Evolutionary conservation across 371 early-diverging fungal genomes (phyloP), one percentile per base, ranked within the genome.

Genomic region (Lichtheimia hyalospora): DNA sequence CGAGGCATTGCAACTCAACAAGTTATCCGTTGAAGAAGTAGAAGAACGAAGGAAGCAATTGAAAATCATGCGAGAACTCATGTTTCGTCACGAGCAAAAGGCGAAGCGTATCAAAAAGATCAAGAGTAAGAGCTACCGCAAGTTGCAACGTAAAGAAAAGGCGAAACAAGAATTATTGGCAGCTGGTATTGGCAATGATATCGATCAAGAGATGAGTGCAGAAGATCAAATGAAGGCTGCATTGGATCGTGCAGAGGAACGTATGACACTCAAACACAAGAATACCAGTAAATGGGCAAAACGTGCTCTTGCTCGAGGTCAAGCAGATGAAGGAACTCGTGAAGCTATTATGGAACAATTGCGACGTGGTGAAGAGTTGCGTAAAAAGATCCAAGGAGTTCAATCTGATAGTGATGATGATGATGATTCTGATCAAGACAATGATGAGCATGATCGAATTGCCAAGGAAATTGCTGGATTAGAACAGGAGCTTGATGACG

Each of bases 241-340:
- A 44, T 63, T 79, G 44, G 81, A 81, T 46, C 84, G 97, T 44
- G 96, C 95, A 5, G 85, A 91, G 73, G 97, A 96, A 70, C 91
- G 98, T 27, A 92, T 97, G 89, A 84, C 96, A 3, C 74, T 95
- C 61, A 87, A 93, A 42, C 97, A 97, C 77, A 95, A 95, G 74
- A 93, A 92, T 64, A 93, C 90, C 0, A 89, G 95, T 61, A 94
- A 97, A 68, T 97, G 97, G 98, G 96, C 96, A 24, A 92, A 89
- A 64, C 82, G 87, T 25, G 85, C 93, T 76, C 69, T 92, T 43
- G 78, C 82, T 57, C 77, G 84, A 43, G 89, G 89, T 25, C 71
- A 84, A 42, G 75, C 84, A 58, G 91, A 90, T 59, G 86, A 82
- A 54, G 77, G 90, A 49, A 85, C 90, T 5, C 92, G 91, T 15